Evolutionary conservation across 805 yeast genomes (phyloP).

Genomic region (Candida yuanshanica): DNA sequence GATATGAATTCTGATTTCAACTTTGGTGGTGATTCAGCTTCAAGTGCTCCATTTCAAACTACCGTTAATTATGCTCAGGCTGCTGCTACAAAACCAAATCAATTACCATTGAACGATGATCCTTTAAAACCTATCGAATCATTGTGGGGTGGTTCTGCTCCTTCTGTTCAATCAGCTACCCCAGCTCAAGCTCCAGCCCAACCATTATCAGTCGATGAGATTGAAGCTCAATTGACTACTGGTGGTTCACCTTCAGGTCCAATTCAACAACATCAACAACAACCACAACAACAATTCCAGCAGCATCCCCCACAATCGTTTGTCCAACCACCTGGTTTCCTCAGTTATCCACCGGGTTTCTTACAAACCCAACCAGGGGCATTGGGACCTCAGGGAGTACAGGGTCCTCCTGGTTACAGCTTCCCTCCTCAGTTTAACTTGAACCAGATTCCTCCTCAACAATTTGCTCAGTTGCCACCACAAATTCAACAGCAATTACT

Average conservation of each 20-base stretch:
- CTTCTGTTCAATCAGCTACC: slow-evolving; percentile 3
- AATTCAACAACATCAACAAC: slow-evolving; percentile 10
- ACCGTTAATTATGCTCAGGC: slow-evolving; percentile 39
- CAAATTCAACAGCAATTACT: slow-evolving; percentile 26
- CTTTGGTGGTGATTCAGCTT: slow-evolving; percentile 37
- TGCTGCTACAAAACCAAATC: slow-evolving; percentile 24
- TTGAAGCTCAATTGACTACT: slow-evolving; percentile 57
- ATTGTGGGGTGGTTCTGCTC: slow-evolving; percentile 45
- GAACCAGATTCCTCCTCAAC: slow-evolving; percentile 21
- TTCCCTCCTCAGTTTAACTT: slow-evolving; percentile 20
- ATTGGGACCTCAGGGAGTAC: slow-evolving; percentile 3
- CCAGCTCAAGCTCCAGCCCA: slow-evolving; percentile 16
- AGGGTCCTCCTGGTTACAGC: slow-evolving; percentile 8
- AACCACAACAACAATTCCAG: slow-evolving; percentile 17
- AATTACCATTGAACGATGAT: slow-evolving; percentile 27
- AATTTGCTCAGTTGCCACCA: slow-evolving; percentile 23
- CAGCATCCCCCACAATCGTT: slow-evolving; percentile 19
- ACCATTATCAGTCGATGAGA: slow-evolving; percentile 71
- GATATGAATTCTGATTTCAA: slow-evolving; percentile 58
- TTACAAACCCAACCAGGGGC: slow-evolving; percentile 21
- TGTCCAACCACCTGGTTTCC: slow-evolving; percentile 21
- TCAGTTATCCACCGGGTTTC: slow-evolving; percentile 25
- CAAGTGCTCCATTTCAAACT: slow-evolving; percentile 21
- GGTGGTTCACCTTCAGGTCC: slow-evolving; percentile 7
- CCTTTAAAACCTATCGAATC: slow-evolving; percentile 66